Base-by-base conservation (phyloP, 2,329 filamentous ascomycete species). In the Sporothrix pallida region DNA sequence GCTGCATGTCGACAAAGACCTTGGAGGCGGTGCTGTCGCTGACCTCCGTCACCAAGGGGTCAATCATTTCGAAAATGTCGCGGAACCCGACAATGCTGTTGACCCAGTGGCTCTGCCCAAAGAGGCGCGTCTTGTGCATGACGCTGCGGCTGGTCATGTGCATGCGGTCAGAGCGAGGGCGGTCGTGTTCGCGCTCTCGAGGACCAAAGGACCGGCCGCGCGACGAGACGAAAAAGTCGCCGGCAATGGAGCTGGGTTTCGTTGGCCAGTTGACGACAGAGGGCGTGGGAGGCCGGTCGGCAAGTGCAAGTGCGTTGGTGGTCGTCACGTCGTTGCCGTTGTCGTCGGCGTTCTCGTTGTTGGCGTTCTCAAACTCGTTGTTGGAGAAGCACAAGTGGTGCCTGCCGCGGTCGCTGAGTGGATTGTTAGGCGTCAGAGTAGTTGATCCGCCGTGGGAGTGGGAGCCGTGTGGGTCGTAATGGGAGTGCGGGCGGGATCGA, bases 81-180 rank as follows among this genome's bases (percentile, higher is more conserved):
- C 72, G 72, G 60, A 76, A 74, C 23, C 48, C 72, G 76, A 46
- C 62, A 48, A 20, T 72, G 44, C 73, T 72, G 20, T 74, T 87
- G 17, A 88, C 82, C 84, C 87, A 89, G 77, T 89, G 87, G 56
- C 86, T 89, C 78, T 86, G 85, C 0, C 88, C 89, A 77, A 89
- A 88, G 0, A 89, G 77, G 0, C 88, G 83, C 0, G 84, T 86
- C 77, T 91, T 91, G 75, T 76, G 72, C 52, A 75, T 74, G n/a
- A 76, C 74, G 56, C 71, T 74, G 44, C 74, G 71, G 69, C 74
- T 75, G 0, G 74, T 72, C 62, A 73, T 73, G 63, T 68, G 56
- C 60, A 71, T 68, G 68, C 23, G 76, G 70, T 31, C 1, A 5
- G 31, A 37, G 31, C 31, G 31, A 37, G 31, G 31, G 31, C 31